Conservation (phyloP, 1,284 basidiomycete genomes). For the Grifola frondosa region DNA sequence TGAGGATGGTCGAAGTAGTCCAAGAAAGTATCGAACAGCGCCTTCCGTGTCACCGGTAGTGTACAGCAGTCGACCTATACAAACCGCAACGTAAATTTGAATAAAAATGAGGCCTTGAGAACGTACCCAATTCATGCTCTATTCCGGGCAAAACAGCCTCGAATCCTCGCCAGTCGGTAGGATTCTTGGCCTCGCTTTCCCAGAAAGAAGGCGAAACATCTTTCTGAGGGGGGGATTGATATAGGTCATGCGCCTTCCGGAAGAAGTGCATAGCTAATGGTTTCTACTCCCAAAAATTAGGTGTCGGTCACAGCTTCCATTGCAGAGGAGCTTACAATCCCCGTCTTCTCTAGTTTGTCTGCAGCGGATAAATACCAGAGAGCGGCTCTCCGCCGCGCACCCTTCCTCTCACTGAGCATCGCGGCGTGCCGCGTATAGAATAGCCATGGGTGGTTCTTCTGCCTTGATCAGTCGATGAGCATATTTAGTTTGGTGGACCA, state of each 20-base stretch:
- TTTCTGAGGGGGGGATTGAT: constrained; percentile 48
- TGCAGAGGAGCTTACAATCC: constrained; percentile 58
- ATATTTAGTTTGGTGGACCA: constrained; percentile 7
- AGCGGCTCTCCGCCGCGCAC: constrained; percentile 58
- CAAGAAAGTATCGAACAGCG: constrained; percentile 69
- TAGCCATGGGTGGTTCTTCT: constrained; percentile 75
- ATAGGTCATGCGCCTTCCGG: constrained; percentile 63
- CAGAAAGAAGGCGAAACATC: constrained; percentile 74
- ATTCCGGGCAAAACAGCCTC: constrained; percentile 68
- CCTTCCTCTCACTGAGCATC: constrained; percentile 58
- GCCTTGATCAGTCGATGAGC: constrained; percentile 46
- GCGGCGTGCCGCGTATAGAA: constrained; percentile 77
- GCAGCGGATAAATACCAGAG: constrained; percentile 77
- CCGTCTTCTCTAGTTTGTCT: constrained; percentile 73
- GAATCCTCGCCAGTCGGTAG: constrained; percentile 44
- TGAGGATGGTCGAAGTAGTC: constrained; percentile 47
- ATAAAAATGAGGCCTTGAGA: neutral
- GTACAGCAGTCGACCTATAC: constrained; percentile 68
- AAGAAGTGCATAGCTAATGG: constrained; percentile 79
- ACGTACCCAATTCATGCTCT: constrained; percentile 72
- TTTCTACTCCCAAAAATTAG: constrained; percentile 49
- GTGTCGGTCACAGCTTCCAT: too few relatives aligned
- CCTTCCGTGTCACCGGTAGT: constrained; percentile 71
- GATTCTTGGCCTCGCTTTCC: constrained; percentile 58
- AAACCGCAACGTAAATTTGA: neutral